Evolutionary conservation across 129 eudicot species (phyloP).

Genomic region (Sambucus nigra): DNA sequence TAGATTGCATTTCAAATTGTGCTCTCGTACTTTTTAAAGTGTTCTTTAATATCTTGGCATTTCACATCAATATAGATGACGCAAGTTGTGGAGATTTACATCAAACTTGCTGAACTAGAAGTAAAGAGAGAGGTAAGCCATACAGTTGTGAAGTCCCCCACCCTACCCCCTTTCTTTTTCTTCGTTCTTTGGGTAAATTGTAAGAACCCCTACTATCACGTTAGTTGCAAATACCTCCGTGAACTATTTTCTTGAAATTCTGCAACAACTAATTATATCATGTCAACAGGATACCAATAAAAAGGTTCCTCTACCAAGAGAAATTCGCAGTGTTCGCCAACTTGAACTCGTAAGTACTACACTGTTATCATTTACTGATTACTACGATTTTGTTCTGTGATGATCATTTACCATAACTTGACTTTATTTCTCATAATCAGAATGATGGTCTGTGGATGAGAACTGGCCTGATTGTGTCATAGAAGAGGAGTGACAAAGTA

Average conservation of each 20-base stretch:
- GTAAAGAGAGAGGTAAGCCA: constrained; percentile 75
- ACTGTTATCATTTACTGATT: constrained; percentile 7
- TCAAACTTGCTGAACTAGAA: constrained; percentile 94
- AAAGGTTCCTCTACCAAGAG: constrained; percentile 76
- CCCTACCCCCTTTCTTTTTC: neutral
- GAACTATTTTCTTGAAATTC: neutral
- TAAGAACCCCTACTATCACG: neutral
- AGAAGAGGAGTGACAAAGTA: neutral
- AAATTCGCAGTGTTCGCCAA: constrained; percentile 76
- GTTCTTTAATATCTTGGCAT: neutral
- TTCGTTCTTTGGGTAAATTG: neutral
- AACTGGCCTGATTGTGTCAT: neutral
- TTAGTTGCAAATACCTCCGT: neutral
- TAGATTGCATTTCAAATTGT: neutral
- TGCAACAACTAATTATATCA: constrained; percentile 9
- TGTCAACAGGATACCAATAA: constrained; percentile 75
- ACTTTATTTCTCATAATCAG: neutral
- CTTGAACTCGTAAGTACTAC: constrained; percentile 75
- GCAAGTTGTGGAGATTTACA: constrained; percentile 92
- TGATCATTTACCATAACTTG: neutral
- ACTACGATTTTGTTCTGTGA: neutral
- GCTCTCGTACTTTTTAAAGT: neutral
- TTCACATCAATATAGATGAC: constrained; percentile 52
- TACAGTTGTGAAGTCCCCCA: neutral
- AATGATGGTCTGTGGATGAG: neutral